Evolutionary conservation across 2,329 filamentous ascomycete species (phyloP), one percentile per base, ranked within the genome.

Genomic region (Neoarthrinium moseri): DNA sequence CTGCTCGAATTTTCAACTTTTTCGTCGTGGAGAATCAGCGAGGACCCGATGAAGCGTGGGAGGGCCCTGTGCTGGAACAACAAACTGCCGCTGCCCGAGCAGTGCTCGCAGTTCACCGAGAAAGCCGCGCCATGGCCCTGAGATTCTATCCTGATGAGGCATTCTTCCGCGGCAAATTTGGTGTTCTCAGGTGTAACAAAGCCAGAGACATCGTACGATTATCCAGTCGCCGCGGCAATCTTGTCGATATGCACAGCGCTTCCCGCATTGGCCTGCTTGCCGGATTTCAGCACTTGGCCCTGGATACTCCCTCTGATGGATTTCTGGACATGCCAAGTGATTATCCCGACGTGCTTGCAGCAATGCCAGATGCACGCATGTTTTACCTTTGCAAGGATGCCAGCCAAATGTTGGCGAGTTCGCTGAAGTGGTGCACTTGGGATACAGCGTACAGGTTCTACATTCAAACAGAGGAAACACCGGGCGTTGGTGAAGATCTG

Each of bases 51-150:
- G 5, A 12, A 38, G 2, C 61, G 5, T 56, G 47, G 50, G 52
- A 56, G 13, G 46, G 47, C 24, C 46, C 50, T 3, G 39, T 27
- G 5, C 47, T 67, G 20, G 50, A 51, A 10, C 46, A 58, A 6
- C 63, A 66, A 40, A 67, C 61, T 1, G 54, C 50, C 12, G 46
- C 60, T 8, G 54, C 57, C n/a, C 58, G 61, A n/a, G 45, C 53
- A 3, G 53, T 68, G 42, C 49, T 67, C 24, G 53, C 62, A 18
- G 51, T 56, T 10, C 49, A 62, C 41, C 51, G 34, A 5, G 62
- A 69, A 54, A 66, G 62, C 47, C 65, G 66, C 12, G 29, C 46
- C 7, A 46, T 65, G 5, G 66, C 59, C 2, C 48, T 65, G 22
- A 54, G 47, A 29, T 47, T 49, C 6, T 62, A 69, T 36, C 66